Conservation (phyloP, 2,329 filamentous ascomycete genomes). For the Thelonectria rubi region DNA sequence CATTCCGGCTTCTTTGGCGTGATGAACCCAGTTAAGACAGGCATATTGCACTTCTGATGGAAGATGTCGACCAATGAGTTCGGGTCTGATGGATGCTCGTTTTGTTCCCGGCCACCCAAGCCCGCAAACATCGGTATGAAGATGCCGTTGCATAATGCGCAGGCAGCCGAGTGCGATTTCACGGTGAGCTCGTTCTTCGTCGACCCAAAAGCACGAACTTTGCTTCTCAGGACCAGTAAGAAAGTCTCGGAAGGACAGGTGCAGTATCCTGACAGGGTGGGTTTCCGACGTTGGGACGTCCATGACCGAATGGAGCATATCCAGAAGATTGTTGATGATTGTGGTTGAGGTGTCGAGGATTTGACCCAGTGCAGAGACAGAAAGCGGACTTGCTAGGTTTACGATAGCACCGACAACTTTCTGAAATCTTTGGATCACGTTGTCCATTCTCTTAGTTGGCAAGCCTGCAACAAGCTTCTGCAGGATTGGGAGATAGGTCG, state of each 20-base stretch:
- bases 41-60: constrained; percentile 1
- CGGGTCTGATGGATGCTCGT: not conserved
- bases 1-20: not conserved
- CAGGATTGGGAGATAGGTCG: constrained; percentile 34
- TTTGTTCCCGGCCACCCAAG: not conserved
- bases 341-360: constrained; percentile 33
- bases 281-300: not conserved
- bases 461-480: constrained; percentile 12
- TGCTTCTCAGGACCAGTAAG: constrained; percentile 44
- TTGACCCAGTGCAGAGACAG: constrained; percentile 31
- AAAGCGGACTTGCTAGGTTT: constrained; percentile 20
- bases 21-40: not conserved
- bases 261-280: constrained; percentile 21
- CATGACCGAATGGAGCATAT: constrained; percentile 31
- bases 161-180: not conserved
- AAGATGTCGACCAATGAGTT: not conserved
- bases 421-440: not conserved
- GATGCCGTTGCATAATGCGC: not conserved
- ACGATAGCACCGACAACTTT: not conserved
- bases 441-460: not conserved
- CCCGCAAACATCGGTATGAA: not conserved
- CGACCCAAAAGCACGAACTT: constrained; percentile 45
- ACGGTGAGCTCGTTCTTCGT: not conserved
- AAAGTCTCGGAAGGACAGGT: constrained; percentile 51
- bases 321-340: constrained; percentile 30